Evolutionary conservation across 176 grass and related monocot genomes (phyloP).

Genomic region (Zea luxurians): DNA sequence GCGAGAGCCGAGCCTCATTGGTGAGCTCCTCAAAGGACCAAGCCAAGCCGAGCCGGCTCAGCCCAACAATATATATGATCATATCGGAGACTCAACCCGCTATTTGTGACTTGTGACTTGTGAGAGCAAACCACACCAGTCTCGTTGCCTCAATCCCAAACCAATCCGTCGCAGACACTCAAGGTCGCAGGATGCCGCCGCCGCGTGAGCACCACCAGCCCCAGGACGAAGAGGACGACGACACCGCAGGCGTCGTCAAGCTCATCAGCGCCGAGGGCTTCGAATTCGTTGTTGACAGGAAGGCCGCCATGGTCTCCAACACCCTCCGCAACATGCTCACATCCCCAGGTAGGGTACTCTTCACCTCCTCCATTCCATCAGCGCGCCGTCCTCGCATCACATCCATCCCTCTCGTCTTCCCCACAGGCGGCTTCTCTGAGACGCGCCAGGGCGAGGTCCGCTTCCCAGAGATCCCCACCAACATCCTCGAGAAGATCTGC

Average conservation of each 20-base stretch:
- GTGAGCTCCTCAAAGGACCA: too few species aligned
- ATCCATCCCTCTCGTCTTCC: not conserved
- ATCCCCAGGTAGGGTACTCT: slow-evolving; percentile 56
- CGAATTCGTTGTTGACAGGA: slow-evolving; percentile 92
- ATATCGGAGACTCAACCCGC: too few species aligned
- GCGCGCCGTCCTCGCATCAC: not conserved
- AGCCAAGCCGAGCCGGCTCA: too few species aligned
- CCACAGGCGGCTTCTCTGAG: slow-evolving; percentile 63
- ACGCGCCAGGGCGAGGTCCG: slow-evolving; percentile 73
- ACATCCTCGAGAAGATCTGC: slow-evolving; percentile 89
- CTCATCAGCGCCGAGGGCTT: slow-evolving; percentile 94
- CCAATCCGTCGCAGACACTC: not conserved
- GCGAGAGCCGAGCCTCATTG: too few species aligned
- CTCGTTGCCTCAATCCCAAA: not conserved
- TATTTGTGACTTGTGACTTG: too few species aligned
- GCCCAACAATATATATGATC: too few species aligned
- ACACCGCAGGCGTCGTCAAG: slow-evolving; percentile 63
- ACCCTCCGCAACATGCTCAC: slow-evolving; percentile 95
- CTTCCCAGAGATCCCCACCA: slow-evolving; percentile 83
- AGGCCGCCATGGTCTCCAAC: slow-evolving; percentile 92
- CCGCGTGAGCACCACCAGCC: not conserved
- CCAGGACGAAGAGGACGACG: slow-evolving; percentile 28
- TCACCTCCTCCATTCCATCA: not conserved
- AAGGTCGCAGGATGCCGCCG: not conserved
- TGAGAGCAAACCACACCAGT: not conserved